A percentile compares a stretch with the other conserved stretches of the same genome.
phyloP scores from a whole-genome alignment of 2,329 filamentous ascomycete species.

The Ophiocordyceps camponoti-floridani region DNA sequence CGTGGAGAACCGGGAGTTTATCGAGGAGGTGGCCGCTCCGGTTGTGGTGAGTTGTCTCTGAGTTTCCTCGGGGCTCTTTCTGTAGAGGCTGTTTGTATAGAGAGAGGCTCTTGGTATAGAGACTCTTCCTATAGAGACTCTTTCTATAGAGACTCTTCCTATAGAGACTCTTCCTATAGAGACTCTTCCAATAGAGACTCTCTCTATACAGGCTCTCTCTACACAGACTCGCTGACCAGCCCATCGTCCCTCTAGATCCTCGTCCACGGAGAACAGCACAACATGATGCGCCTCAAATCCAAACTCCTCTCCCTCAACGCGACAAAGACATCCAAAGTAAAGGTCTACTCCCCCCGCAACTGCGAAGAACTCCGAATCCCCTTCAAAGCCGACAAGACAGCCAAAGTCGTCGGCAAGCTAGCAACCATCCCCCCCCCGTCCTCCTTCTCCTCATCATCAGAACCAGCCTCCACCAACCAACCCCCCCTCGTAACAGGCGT shows the following conservation, averaged over 20 bases:
- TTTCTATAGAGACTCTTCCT: too few species aligned
- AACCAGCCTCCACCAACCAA: slow-evolving; percentile 12
- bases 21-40: slow-evolving; percentile 80
- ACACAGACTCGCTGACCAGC: too few species aligned
- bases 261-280: slow-evolving; percentile 91
- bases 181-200: too few species aligned
- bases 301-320: slow-evolving; percentile 86
- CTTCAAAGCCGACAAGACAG: slow-evolving; percentile 87
- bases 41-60: slow-evolving; percentile 56
- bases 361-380: slow-evolving; percentile 90
- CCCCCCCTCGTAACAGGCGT: slow-evolving; percentile 63
- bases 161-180: too few species aligned
- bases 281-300: slow-evolving; percentile 94
- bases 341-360: slow-evolving; percentile 86
- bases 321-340: slow-evolving; percentile 62
- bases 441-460: slow-evolving; percentile 29
- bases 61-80: slow-evolving; percentile 4
- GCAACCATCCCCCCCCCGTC: slow-evolving; percentile 59
- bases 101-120: too few species aligned
- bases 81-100: too few species aligned
- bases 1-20: slow-evolving; percentile 88
- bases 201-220: too few species aligned
- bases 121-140: too few species aligned
- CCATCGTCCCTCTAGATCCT: slow-evolving; percentile 65
- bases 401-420: slow-evolving; percentile 88